Evolutionary conservation across 1,284 basidiomycete species (phyloP).

Genomic region (Mycena sp.): DNA sequence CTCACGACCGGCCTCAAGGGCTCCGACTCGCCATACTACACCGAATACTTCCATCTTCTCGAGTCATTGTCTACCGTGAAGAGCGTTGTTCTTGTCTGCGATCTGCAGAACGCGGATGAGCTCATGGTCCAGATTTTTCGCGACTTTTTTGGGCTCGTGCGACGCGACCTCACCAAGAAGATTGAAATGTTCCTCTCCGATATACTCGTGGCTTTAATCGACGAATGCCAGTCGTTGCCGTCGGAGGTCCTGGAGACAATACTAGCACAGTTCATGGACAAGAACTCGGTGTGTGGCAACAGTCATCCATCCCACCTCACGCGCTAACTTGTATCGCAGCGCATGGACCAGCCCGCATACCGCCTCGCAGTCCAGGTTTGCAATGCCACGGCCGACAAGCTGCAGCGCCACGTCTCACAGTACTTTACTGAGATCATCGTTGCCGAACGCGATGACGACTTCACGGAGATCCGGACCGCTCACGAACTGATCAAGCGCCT

Average conservation of each 20-base stretch:
- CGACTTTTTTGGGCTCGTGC: slow-evolving; percentile 83
- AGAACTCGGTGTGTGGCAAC: slow-evolving; percentile 64
- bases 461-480: slow-evolving; percentile 74
- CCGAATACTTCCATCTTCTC: slow-evolving; percentile 92
- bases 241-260: slow-evolving; percentile 83
- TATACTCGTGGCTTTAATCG: slow-evolving; percentile 89
- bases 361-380: slow-evolving; percentile 91
- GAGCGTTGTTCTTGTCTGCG: slow-evolving; percentile 93
- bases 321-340: slow-evolving; percentile 47
- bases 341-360: slow-evolving; percentile 80
- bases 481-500: slow-evolving; percentile 91
- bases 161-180: slow-evolving; percentile 88
- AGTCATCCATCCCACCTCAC: background rate
- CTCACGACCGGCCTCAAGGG: slow-evolving; percentile 80
- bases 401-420: slow-evolving; percentile 90
- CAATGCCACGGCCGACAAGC: slow-evolving; percentile 83
- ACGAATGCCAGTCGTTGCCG: slow-evolving; percentile 84
- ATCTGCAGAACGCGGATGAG: slow-evolving; percentile 88
- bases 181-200: slow-evolving; percentile 90
- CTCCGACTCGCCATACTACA: slow-evolving; percentile 79
- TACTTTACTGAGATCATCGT: slow-evolving; percentile 93
- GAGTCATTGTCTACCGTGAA: slow-evolving; percentile 95
- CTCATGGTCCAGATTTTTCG: slow-evolving; percentile 87
- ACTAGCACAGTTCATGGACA: slow-evolving; percentile 87
- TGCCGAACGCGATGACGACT: slow-evolving; percentile 63